These are phyloP conservation scores for Penicillium subrubescens DNA, from an alignment of 495 filamentous ascomycete genomes.

Conservation along the genomic window DNA sequence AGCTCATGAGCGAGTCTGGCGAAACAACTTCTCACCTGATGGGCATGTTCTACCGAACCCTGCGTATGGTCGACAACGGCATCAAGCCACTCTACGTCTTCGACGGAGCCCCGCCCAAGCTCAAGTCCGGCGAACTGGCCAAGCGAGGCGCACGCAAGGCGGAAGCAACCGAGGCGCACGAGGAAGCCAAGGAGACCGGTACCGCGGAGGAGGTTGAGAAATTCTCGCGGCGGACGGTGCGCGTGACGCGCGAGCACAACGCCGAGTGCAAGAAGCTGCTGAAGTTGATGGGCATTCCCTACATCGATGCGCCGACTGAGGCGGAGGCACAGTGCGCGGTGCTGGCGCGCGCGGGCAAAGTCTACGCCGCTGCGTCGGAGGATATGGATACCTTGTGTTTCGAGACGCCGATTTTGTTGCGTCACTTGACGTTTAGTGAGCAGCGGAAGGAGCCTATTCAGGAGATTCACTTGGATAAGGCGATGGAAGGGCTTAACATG, in stretches of 20 bases:
- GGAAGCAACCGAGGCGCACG: slow-evolving; percentile 82
- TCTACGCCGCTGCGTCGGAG: slow-evolving; percentile 94
- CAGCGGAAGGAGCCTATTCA: slow-evolving; percentile 97
- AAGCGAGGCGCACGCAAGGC: slow-evolving; percentile 90
- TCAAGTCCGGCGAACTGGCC: slow-evolving; percentile 94
- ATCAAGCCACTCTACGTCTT: slow-evolving; percentile 99
- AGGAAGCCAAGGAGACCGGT: slow-evolving; percentile 96
- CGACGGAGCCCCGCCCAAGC: slow-evolving; percentile 92
- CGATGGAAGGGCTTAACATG: slow-evolving; percentile 83
- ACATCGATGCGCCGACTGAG: slow-evolving; percentile 92
- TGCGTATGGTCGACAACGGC: slow-evolving; percentile 97
- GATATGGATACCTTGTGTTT: slow-evolving; percentile 99
- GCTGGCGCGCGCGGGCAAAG: slow-evolving; percentile 88
- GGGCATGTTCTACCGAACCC: slow-evolving; percentile 99
- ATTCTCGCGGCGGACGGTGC: slow-evolving; percentile 91
- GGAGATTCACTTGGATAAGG: slow-evolving; percentile 85
- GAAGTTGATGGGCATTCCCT: slow-evolving; percentile 94
- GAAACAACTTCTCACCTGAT: slow-evolving; percentile 97
- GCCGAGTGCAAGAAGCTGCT: slow-evolving; percentile 88
- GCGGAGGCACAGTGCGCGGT: slow-evolving; percentile 96
- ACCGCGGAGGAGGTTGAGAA: slow-evolving; percentile 97
- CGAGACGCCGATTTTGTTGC: slow-evolving; percentile 83
- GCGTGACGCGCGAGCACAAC: slow-evolving; percentile 96
- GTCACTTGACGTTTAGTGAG: slow-evolving; percentile 95
- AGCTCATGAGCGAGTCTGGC: slow-evolving; percentile 89